Base-by-base conservation (phyloP, 495 filamentous ascomycete species). In the Daldinia decipiens region DNA sequence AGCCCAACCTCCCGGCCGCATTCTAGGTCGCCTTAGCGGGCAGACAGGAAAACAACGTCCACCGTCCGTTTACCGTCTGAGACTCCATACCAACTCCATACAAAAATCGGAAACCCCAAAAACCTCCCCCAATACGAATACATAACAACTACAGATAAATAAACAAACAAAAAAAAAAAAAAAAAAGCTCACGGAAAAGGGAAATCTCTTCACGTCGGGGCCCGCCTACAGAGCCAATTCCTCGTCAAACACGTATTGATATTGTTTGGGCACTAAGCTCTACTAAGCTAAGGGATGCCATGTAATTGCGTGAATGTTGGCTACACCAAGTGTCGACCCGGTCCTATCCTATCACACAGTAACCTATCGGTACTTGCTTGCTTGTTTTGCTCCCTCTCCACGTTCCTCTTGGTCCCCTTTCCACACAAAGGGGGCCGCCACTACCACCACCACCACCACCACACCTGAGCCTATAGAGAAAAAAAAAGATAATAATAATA, bases 1-100 rank as follows among this genome's bases (percentile, higher is more conserved):
- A 73, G 70, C 71, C 66, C 71, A 70, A 74, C 71, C 71, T 70
- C 67, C 59, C 12, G 71, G 71, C 62, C 71, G 71, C 71, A 74
- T 66, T 66, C 58, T 9, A 70, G 71, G 71, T 71, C 71, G 71
- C 71, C 26, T 74, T 70, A 67, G 67, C 47, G 65, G 65, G 43
- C 43, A 47, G 19, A 21, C 29, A 32, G 7, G 62, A 59, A 58
- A 61, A 67, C 63, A 53, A 68, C 52, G 51, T 63, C 60, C 54
- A 62, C 59, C 67, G 66, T 73, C 71, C 60, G 43, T 53, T 70
- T 36, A 1, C 5, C 59, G 71, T 59, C 65, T 40, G 47, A 38
- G 66, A 54, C 31, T 66, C 70, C 56, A 61, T 52, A 58, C 31
- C 62, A 65, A 65, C 40, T 47, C 43, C 43, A 47, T 47, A 47